Base-by-base conservation (phyloP, 2,329 filamentous ascomycete species). In the Neofusicoccum kwambonambiense region DNA sequence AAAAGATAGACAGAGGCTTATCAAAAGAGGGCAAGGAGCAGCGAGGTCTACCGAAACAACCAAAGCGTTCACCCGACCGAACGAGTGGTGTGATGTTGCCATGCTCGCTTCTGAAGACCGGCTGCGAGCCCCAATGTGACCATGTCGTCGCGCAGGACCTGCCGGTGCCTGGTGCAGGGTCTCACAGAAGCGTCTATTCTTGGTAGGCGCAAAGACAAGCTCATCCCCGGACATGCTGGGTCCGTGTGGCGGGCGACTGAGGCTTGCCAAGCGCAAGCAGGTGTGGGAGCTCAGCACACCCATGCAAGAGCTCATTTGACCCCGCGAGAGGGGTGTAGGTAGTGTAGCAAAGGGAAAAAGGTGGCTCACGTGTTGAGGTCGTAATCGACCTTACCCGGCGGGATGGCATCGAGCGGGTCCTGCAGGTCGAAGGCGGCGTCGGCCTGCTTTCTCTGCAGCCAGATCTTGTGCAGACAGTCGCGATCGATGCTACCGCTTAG, bases 401-500 rank as follows among this genome's bases (percentile, higher is more conserved):
- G 89, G 80, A 94, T 90, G 39, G 87, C 85, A 0, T 86, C 70
- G 15, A 90, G 76, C 1, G 91, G 91, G 71, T 95, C 90, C 57
- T 87, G 81, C 1, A 93, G 78, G 9, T 81, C 74, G 2, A 87
- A 84, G 22, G 81, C 73, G 4, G 82, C 80, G 7, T 83, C 77
- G 19, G 73, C 70, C 3, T 79, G 77, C 65, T 84, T 86, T 73
- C 88, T 90, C 63, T 76, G 75, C 54, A 79, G 70, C 90, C 91
- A 95, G 73, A 94, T 87, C 42, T 91, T 84, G 72, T 92, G 90
- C 1, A 95, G 85, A 67, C 86, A 89, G 70, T 86, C 79, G 37
- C 89, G 86, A 72, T 86, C 89, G 74, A 95, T 91, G 75, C 89
- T 92, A 62, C 91, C 91, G 45, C 87, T 91, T 50, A 95, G 83